These are phyloP conservation scores for Hsuehochloa calcarea DNA, from an alignment of 176 grass and related monocot species.

Conservation along the genomic window DNA sequence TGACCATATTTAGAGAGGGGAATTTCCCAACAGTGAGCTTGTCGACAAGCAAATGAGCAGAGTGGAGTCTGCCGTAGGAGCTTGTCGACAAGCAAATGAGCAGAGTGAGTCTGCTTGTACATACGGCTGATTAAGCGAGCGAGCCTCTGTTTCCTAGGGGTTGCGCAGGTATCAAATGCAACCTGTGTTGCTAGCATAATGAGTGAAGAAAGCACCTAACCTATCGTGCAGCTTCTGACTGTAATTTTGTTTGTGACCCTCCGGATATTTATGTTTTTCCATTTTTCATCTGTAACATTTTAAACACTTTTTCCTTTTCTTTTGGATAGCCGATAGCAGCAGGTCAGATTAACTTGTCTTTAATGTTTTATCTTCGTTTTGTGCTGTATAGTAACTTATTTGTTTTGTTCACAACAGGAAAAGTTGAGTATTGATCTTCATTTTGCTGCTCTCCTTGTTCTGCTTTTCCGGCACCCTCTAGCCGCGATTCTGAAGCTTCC, in stretches of 20 bases:
- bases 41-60: neutral
- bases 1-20: slow-evolving; percentile 15
- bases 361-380: neutral
- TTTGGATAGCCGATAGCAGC: neutral
- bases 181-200: no score
- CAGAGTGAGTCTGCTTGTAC: no score
- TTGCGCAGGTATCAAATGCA: no score
- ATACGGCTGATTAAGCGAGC: no score
- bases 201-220: no score
- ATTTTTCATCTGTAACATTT: neutral
- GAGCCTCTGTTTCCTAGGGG: no score
- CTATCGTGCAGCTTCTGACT: slow-evolving; percentile 26
- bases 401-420: neutral
- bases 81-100: no score
- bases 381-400: neutral
- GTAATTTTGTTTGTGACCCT: slow-evolving; percentile 26
- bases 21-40: neutral
- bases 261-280: neutral
- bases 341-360: neutral
- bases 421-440: neutral
- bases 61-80: no score
- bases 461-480: neutral
- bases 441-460: neutral
- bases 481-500: neutral
- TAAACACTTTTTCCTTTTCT: neutral